Evolutionary conservation across 495 filamentous ascomycete species (phyloP).

Genomic region (Neurospora sp.): DNA sequence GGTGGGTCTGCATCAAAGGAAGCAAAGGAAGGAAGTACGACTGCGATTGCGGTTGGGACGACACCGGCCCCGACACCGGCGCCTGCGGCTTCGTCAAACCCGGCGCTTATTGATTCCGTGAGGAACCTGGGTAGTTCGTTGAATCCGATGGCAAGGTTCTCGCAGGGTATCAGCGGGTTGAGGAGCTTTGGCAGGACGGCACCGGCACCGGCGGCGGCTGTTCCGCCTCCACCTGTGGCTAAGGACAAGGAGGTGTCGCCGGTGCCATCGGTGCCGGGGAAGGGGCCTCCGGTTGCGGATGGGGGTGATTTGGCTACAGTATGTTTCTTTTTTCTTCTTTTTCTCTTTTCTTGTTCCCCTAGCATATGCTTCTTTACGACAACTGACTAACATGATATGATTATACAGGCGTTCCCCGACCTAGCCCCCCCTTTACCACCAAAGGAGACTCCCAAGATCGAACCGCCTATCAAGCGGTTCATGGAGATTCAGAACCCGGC

Average conservation of each 20-base stretch:
- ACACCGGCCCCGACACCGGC: slow-evolving; percentile 5
- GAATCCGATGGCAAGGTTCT: slow-evolving; percentile 73
- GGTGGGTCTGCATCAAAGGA: slow-evolving; percentile 9
- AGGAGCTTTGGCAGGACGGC: slow-evolving; percentile 60
- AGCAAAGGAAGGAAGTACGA: slow-evolving; percentile 20
- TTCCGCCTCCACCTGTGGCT: slow-evolving; percentile 11
- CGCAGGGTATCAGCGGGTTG: slow-evolving; percentile 54
- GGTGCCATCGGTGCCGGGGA: slow-evolving; percentile 15
- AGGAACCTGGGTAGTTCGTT: slow-evolving; percentile 72
- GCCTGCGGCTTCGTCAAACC: slow-evolving; percentile 34
- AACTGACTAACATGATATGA: not conserved
- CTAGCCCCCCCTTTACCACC: slow-evolving; percentile 40
- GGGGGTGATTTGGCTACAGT: slow-evolving; percentile 44
- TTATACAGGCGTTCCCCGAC: slow-evolving; percentile 47
- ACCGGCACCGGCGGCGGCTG: slow-evolving; percentile 16
- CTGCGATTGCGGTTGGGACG: not conserved
- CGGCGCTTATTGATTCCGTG: slow-evolving; percentile 66
- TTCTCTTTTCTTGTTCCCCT: no score
- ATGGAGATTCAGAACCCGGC: slow-evolving; percentile 66
- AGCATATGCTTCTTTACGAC: no score
- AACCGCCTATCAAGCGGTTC: slow-evolving; percentile 70
- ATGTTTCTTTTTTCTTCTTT: not conserved
- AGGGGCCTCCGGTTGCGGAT: slow-evolving; percentile 21
- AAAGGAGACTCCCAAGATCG: slow-evolving; percentile 45
- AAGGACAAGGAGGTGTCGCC: slow-evolving; percentile 30